A percentile compares a stretch with the other conserved stretches of the same genome.
phyloP scores from a whole-genome alignment of 2,329 filamentous ascomycete genomes.

The Tolypocladium album region DNA sequence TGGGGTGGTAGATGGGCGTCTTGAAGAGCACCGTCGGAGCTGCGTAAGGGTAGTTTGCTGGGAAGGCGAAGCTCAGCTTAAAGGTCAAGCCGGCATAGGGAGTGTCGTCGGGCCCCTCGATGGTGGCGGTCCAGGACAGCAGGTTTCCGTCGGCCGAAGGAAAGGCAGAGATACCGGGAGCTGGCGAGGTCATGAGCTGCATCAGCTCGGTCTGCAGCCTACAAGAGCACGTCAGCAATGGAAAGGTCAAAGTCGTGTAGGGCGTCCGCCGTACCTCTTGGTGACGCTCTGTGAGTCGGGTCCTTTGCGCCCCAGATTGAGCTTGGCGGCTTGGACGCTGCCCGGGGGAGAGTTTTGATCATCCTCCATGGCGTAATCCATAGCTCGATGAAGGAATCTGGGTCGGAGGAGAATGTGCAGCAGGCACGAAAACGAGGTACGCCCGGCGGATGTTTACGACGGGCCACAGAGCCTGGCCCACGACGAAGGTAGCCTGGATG shows the following conservation, averaged over 20 bases:
- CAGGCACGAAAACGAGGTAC: not conserved
- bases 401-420: not conserved
- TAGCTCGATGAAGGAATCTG: conserved; percentile 5
- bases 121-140: conserved; percentile 87
- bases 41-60: conserved; percentile 84
- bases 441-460: not conserved
- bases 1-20: conserved; percentile 98
- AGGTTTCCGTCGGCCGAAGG: conserved; percentile 84
- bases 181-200: conserved; percentile 93
- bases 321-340: conserved; percentile 50
- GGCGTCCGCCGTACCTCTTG: conserved; percentile 48
- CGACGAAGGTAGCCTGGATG: not conserved
- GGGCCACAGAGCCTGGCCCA: not conserved
- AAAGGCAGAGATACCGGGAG: conserved; percentile 90
- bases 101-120: conserved; percentile 81
- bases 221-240: not conserved
- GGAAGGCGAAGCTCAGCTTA: conserved; percentile 88
- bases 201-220: conserved; percentile 96
- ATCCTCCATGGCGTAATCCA: conserved; percentile 39
- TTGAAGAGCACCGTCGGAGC: conserved; percentile 91
- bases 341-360: conserved; percentile 59
- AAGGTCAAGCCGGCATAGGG: conserved; percentile 82
- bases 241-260: too few relatives aligned
- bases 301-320: conserved; percentile 43
- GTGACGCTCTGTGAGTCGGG: conserved; percentile 64